phyloP scores from a whole-genome alignment of 805 yeast genomes.

The Teunomyces pallodes region DNA sequence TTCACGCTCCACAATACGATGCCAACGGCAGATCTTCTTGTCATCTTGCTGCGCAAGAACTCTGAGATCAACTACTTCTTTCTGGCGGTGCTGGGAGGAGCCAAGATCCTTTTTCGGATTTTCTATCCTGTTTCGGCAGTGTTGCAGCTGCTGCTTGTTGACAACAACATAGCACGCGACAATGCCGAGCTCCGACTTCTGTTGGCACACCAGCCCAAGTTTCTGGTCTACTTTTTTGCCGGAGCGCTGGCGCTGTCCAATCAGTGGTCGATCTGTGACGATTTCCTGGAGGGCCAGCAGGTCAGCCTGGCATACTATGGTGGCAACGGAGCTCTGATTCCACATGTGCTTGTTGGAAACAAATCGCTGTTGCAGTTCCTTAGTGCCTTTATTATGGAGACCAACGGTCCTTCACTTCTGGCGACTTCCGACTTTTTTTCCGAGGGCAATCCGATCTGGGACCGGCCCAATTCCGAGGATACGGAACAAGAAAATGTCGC shows the following conservation, averaged over 20 bases:
- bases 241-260: slow-evolving; percentile 52
- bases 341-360: slow-evolving; percentile 66
- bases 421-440: slow-evolving; percentile 3
- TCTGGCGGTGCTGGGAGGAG: slow-evolving; percentile 65
- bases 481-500: neutral
- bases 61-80: slow-evolving; percentile 76
- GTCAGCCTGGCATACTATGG: slow-evolving; percentile 63
- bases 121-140: slow-evolving; percentile 68
- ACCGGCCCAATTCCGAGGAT: neutral
- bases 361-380: slow-evolving; percentile 49
- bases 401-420: slow-evolving; percentile 16
- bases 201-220: slow-evolving; percentile 64
- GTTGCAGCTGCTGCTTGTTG: slow-evolving; percentile 54
- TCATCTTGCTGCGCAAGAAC: slow-evolving; percentile 68
- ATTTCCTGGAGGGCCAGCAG: slow-evolving; percentile 80
- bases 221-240: slow-evolving; percentile 71
- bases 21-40: slow-evolving; percentile 67
- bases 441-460: slow-evolving; percentile 1
- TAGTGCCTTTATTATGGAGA: slow-evolving; percentile 52
- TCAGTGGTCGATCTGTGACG: slow-evolving; percentile 81
- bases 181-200: slow-evolving; percentile 48
- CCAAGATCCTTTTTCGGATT: slow-evolving; percentile 67
- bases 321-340: slow-evolving; percentile 58
- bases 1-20: slow-evolving; percentile 59
- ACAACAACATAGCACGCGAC: slow-evolving; percentile 41